These are phyloP conservation scores for Tuber brumale DNA, from an alignment of 495 filamentous ascomycete species.

Conservation along the genomic window DNA sequence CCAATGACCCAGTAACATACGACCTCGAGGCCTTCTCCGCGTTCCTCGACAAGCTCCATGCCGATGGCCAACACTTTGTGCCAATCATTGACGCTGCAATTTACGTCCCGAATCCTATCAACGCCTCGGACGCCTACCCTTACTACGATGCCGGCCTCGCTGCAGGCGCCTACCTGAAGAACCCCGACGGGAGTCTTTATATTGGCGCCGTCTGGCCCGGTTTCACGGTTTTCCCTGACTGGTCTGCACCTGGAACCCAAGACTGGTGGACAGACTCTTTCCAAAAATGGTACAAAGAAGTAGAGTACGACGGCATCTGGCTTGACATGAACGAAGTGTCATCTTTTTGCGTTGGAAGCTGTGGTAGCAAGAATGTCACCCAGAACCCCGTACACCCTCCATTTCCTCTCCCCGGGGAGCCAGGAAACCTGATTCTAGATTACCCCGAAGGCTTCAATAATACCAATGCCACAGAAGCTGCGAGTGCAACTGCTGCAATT, in stretches of 20 bases:
- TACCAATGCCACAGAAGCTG: conserved; percentile 64
- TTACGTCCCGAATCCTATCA: conserved; percentile 67
- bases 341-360: conserved; percentile 76
- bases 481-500: conserved; percentile 52
- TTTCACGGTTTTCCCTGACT: conserved; percentile 60
- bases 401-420: conserved; percentile 60
- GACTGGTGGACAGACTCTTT: conserved; percentile 70
- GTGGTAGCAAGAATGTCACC: conserved; percentile 61
- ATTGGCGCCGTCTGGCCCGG: conserved; percentile 83
- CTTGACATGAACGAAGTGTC: conserved; percentile 82
- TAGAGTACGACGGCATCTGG: conserved; percentile 80
- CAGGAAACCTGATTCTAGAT: conserved; percentile 53
- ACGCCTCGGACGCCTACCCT: conserved; percentile 63
- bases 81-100: conserved; percentile 82
- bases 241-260: conserved; percentile 62
- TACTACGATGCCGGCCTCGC: conserved; percentile 62
- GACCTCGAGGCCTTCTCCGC: not conserved
- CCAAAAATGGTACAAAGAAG: conserved; percentile 55
- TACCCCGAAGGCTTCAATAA: conserved; percentile 69
- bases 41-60: conserved; percentile 61
- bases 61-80: conserved; percentile 64
- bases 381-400: conserved; percentile 65
- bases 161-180: conserved; percentile 38
- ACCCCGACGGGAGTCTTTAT: conserved; percentile 59
- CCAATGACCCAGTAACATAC: not conserved